A percentile compares a stretch with the other conserved stretches of the same genome.
phyloP scores from a whole-genome alignment of 352 stramenopile species.

The Salisapilia sapeloensis region DNA sequence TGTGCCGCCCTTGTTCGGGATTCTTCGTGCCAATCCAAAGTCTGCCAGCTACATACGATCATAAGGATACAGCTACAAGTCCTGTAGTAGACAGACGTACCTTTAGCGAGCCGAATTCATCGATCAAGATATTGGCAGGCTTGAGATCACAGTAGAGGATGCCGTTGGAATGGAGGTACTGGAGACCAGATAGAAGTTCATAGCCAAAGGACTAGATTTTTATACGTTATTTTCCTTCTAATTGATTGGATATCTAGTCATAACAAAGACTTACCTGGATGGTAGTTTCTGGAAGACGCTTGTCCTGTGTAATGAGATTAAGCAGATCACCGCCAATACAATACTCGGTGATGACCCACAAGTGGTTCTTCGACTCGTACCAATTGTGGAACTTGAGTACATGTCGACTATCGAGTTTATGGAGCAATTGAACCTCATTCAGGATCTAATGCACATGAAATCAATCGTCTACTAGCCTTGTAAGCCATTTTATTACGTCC shows the following conservation, averaged over 20 bases:
- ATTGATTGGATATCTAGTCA: neutral
- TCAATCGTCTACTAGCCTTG: constrained; percentile 1
- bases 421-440: constrained; percentile 78
- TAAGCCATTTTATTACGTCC: constrained; percentile 9
- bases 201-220: constrained; percentile 33
- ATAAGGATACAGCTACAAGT: neutral
- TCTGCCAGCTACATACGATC: constrained; percentile 44
- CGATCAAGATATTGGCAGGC: constrained; percentile 82
- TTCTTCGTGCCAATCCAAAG: constrained; percentile 77
- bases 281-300: constrained; percentile 55
- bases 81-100: constrained; percentile 6
- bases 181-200: constrained; percentile 58
- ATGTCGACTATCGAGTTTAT: constrained; percentile 71
- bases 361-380: constrained; percentile 92
- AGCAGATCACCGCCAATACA: constrained; percentile 84
- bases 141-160: constrained; percentile 87
- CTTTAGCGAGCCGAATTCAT: constrained; percentile 87
- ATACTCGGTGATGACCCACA: constrained; percentile 91
- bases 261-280: constrained; percentile 31
- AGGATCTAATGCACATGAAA: constrained; percentile 27
- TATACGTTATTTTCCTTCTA: neutral
- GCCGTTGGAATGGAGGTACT: constrained; percentile 80
- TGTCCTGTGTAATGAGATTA: constrained; percentile 82
- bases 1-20: constrained; percentile 34
- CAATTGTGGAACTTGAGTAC: constrained; percentile 89